A percentile compares a stretch with the other conserved stretches of the same genome.
Conservation (phyloP, 1,284 basidiomycete genomes). For the Hymenochaete sp. region DNA sequence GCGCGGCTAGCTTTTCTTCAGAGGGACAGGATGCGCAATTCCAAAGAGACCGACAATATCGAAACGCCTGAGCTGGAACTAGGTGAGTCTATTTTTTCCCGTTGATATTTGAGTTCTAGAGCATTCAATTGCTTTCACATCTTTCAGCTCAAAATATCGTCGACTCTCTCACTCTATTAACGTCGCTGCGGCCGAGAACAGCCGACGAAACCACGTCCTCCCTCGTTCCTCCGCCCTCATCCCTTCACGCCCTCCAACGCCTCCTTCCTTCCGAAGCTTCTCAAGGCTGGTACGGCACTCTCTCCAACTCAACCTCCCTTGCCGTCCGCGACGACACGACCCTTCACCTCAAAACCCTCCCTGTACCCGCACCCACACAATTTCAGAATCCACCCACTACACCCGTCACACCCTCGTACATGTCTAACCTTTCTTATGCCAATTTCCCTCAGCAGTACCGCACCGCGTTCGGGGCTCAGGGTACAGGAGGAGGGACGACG, state of each 20-base stretch:
- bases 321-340: slow-evolving; percentile 69
- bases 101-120: slow-evolving; percentile 5
- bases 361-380: slow-evolving; percentile 25
- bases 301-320: slow-evolving; percentile 46
- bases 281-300: slow-evolving; percentile 65
- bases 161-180: slow-evolving; percentile 56
- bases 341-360: slow-evolving; percentile 42
- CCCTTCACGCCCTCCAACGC: slow-evolving; percentile 58
- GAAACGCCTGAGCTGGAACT: slow-evolving; percentile 72
- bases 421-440: slow-evolving; percentile 18
- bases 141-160: slow-evolving; percentile 59
- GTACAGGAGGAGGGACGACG: background rate
- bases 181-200: slow-evolving; percentile 60
- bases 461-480: background rate
- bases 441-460: slow-evolving; percentile 8
- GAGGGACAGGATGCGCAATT: slow-evolving; percentile 38
- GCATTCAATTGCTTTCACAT: slow-evolving; percentile 17
- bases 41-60: slow-evolving; percentile 40
- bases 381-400: no score
- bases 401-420: slow-evolving; percentile 21
- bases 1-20: slow-evolving; percentile 57
- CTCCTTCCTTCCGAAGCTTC: slow-evolving; percentile 52
- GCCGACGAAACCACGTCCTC: slow-evolving; percentile 33
- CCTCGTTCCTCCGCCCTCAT: slow-evolving; percentile 49
- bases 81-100: slow-evolving; percentile 37